Evolutionary conservation across 2,329 filamentous ascomycete species (phyloP).

Genomic region (Grosmannia serpens): DNA sequence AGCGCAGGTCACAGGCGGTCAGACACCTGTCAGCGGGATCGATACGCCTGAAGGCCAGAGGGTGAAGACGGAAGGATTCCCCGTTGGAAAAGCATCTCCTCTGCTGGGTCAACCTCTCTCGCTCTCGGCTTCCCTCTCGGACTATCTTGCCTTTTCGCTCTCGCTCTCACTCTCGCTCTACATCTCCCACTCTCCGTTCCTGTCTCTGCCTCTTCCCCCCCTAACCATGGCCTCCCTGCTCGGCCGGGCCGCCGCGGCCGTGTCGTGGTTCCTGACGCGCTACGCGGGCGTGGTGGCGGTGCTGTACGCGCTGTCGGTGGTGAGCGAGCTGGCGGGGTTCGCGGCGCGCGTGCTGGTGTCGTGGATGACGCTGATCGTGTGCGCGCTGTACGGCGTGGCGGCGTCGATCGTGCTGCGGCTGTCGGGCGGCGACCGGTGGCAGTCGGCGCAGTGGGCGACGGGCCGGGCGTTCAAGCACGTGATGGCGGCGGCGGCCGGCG

Average conservation of each 20-base stretch:
- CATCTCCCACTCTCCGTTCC: not conserved
- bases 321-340: constrained; percentile 51
- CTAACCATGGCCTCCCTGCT: constrained; percentile 1
- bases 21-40: not conserved
- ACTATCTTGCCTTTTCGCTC: too few relatives aligned
- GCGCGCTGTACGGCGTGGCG: constrained; percentile 62
- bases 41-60: too few relatives aligned
- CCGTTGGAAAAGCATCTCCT: too few relatives aligned
- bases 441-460: constrained; percentile 75
- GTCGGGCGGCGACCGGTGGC: constrained; percentile 48
- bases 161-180: not conserved
- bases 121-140: not conserved
- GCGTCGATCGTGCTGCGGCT: constrained; percentile 61
- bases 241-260: constrained; percentile 13
- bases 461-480: constrained; percentile 68
- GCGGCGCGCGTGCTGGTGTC: constrained; percentile 55
- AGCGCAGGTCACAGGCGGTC: not conserved
- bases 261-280: constrained; percentile 36
- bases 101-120: too few relatives aligned
- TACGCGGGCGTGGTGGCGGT: constrained; percentile 39
- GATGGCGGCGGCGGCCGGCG: constrained; percentile 65
- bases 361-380: constrained; percentile 49
- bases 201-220: not conserved
- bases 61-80: too few relatives aligned
- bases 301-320: constrained; percentile 52